Percentiles rank a stretch among this genome's conserved stretches.
Evolutionary conservation across 495 filamentous ascomycete genomes (phyloP).

Genomic region (Xylaria venustula): DNA sequence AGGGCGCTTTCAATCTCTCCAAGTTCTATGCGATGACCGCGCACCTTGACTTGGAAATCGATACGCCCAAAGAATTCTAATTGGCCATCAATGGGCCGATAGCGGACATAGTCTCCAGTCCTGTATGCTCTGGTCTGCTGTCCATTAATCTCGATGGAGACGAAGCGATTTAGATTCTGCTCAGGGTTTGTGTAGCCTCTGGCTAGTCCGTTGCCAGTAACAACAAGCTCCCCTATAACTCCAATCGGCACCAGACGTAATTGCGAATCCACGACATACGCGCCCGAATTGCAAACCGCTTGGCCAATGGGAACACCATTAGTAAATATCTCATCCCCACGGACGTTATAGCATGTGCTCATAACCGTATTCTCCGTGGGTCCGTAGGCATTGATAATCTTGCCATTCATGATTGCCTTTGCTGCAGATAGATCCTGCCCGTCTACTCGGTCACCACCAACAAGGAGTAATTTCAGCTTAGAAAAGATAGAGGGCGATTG

Average conservation of each 20-base stretch:
- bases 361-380: conserved; percentile 49
- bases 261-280: conserved; percentile 10
- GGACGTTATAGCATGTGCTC: conserved; percentile 29
- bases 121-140: neutral
- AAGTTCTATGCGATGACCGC: conserved; percentile 28
- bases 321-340: neutral
- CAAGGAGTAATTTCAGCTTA: neutral
- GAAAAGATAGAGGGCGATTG: neutral
- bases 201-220: conserved; percentile 14
- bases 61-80: conserved; percentile 18
- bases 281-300: conserved; percentile 13
- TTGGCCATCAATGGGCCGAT: neutral
- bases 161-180: neutral
- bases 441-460: neutral
- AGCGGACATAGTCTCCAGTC: conserved; percentile 9
- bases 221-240: conserved; percentile 15
- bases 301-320: conserved; percentile 15
- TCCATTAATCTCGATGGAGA: neutral
- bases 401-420: conserved; percentile 28
- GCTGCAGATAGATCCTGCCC: conserved; percentile 3
- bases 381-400: conserved; percentile 53
- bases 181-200: neutral
- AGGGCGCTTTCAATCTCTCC: conserved; percentile 21
- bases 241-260: conserved; percentile 7
- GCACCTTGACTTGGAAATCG: conserved; percentile 24